Conservation (phyloP, 73 alveolate genomes). For the Paramecium bursaria region DNA sequence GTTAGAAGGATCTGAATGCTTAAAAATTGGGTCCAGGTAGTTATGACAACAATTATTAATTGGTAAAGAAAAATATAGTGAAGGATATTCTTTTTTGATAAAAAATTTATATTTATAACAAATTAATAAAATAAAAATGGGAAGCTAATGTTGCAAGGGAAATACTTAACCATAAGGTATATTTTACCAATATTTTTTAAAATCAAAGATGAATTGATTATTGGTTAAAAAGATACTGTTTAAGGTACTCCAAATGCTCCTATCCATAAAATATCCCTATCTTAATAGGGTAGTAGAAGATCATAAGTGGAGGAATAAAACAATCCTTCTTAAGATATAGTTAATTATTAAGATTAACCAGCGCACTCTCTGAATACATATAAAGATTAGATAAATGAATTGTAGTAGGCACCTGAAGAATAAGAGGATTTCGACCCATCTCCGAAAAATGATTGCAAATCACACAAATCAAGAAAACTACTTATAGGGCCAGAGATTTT, state of each 20-base stretch:
- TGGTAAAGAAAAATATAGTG: slow-evolving; percentile 16
- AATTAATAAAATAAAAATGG: slow-evolving; percentile 26
- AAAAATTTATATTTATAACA: too few relatives aligned
- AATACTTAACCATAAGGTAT: slow-evolving; percentile 42
- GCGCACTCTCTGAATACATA: too few relatives aligned
- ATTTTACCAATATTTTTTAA: neutral
- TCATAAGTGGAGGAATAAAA: slow-evolving; percentile 1
- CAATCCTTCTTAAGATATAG: neutral
- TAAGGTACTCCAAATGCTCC: slow-evolving; percentile 45
- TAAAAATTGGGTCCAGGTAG: slow-evolving; percentile 29
- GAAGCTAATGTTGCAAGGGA: slow-evolving; percentile 51
- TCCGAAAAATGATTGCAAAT: neutral
- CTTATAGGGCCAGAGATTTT: slow-evolving; percentile 41
- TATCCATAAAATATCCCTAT: neutral
- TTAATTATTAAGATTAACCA: neutral
- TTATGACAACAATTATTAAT: slow-evolving; percentile 21
- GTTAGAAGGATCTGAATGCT: neutral
- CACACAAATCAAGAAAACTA: slow-evolving; percentile 2
- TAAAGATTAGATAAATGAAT: slow-evolving; percentile 26
- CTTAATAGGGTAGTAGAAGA: slow-evolving; percentile 47
- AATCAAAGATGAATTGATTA: slow-evolving; percentile 47
- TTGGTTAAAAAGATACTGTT: neutral
- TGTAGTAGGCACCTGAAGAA: neutral
- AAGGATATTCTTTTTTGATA: slow-evolving; percentile 61
- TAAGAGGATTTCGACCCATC: neutral